phyloP scores from a whole-genome alignment of 805 yeast species.

The Ogataea trehaloabstinens region DNA sequence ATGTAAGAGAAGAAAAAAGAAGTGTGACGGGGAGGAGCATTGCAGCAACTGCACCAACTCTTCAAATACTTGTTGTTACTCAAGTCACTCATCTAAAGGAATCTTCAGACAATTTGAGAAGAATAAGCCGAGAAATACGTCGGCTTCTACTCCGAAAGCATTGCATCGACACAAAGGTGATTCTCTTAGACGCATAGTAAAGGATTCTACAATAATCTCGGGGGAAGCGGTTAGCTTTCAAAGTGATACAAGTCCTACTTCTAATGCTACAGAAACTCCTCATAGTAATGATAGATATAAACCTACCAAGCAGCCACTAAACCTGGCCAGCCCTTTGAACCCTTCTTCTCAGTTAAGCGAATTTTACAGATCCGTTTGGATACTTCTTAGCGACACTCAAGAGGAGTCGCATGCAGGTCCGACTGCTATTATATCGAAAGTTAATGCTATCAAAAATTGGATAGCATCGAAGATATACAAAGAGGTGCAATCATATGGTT shows the following conservation, averaged over 20 bases:
- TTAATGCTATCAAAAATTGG: slow-evolving; percentile 22
- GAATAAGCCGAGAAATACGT: too few relatives aligned
- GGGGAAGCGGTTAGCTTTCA: slow-evolving; percentile 1
- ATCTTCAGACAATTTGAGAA: slow-evolving; percentile 1
- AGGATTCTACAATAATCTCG: neutral
- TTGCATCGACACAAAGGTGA: too few relatives aligned
- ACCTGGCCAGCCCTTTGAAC: neutral
- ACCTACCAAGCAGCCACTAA: neutral
- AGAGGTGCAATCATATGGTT: slow-evolving; percentile 7
- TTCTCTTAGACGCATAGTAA: too few relatives aligned
- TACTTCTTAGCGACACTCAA: slow-evolving; percentile 10
- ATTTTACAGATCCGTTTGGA: slow-evolving; percentile 13
- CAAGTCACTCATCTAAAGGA: neutral
- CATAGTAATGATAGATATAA: neutral
- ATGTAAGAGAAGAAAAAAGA: slow-evolving; percentile 16
- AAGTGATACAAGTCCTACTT: neutral
- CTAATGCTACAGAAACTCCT: neutral
- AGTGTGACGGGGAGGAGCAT: slow-evolving; percentile 14
- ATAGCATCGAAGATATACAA: slow-evolving; percentile 15
- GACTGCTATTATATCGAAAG: slow-evolving; percentile 26
- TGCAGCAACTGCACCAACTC: slow-evolving; percentile 10
- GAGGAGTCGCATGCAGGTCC: slow-evolving; percentile 23
- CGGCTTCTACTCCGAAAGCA: too few relatives aligned
- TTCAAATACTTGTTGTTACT: neutral
- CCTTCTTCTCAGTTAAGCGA: slow-evolving; percentile 3